Evolutionary conservation across 768 basidiomycete species (phyloP), one percentile per base, ranked within the genome.

Genomic region (Pleurotus ostreatus): DNA sequence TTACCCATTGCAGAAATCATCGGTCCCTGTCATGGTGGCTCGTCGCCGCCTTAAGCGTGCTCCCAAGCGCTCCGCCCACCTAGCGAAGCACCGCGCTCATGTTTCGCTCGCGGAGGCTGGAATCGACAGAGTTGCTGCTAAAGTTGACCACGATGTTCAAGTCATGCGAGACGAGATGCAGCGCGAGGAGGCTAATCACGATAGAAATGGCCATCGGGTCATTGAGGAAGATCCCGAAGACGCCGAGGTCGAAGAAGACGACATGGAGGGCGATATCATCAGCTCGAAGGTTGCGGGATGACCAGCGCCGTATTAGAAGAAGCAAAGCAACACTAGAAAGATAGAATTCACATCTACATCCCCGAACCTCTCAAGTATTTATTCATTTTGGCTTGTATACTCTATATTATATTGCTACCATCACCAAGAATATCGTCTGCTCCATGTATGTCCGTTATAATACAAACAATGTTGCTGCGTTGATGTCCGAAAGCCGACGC

Each of bases 21-120:
- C 92, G 13, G 94, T 96, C 0, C 94, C 95, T 0, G 94, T 97
- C 55, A 96, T 98, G 94, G 93, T 96, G 53, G 92, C 94, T 4
- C 91, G 94, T 53, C 85, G 94, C 52, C 80, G 94, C 11, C 85
- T 97, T 68, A 92, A 92, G 70, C 85, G 92, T 2, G 92, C 94
- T 18, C 85, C 94, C 11, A 83, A 84, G 55, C 88, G 86, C 47
- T 81, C 84, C 3, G 90, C 91, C 0, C 89, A 92, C 68, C 84
- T 92, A 30, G 81, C 90, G 23, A 87, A 86, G 30, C 86, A 93
- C 61, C 89, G 91, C 58, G 80, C 79, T 1, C 89, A 90, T 47
- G 88, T 94, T 41, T 85, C 90, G 15, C 88, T 98, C 57, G 91
- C 93, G 0, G 87, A 93, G 65, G 88, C 89, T 15, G 89, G 84